Conservation (phyloP, 306 rosid genomes). For the Medicago lupulina region DNA sequence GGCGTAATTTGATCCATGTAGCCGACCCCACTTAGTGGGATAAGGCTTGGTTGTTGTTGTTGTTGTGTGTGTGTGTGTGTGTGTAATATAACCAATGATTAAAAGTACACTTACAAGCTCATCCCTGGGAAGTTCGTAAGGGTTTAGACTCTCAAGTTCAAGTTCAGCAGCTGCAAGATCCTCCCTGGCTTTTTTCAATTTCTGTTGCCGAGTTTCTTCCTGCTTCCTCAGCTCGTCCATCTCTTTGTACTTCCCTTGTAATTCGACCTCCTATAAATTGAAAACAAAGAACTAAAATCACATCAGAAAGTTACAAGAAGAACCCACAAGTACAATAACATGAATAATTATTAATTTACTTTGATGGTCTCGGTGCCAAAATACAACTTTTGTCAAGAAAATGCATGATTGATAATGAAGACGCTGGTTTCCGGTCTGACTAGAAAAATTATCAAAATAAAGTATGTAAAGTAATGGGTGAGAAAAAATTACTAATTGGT, state of each 20-base stretch:
- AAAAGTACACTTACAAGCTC: conserved; percentile 67
- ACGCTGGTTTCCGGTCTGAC: background rate
- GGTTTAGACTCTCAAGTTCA: conserved; percentile 68
- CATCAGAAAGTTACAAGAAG: conserved; percentile 31
- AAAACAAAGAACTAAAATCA: conserved; percentile 38
- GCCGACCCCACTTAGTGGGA: too few species aligned
- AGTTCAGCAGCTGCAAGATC: conserved; percentile 70
- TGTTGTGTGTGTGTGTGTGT: too few species aligned
- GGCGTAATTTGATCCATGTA: too few species aligned
- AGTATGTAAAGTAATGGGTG: conserved; percentile 13
- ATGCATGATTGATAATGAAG: conserved; percentile 27
- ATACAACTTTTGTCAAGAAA: conserved; percentile 11
- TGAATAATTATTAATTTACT: conserved; percentile 1
- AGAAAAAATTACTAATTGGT: conserved; percentile 57
- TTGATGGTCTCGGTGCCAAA: conserved; percentile 21
- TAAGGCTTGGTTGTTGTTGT: too few species aligned
- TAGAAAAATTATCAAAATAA: background rate
- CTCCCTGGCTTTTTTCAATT: conserved; percentile 61
- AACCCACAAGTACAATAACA: conserved; percentile 35
- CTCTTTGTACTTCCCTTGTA: conserved; percentile 64
- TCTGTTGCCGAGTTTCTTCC: conserved; percentile 71
- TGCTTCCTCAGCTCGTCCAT: conserved; percentile 77
- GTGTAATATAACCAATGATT: background rate
- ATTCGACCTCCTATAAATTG: conserved; percentile 64
- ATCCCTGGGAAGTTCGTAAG: conserved; percentile 55